Conservation (phyloP, 495 filamentous ascomycete species). For the Daldinia concentrica region DNA sequence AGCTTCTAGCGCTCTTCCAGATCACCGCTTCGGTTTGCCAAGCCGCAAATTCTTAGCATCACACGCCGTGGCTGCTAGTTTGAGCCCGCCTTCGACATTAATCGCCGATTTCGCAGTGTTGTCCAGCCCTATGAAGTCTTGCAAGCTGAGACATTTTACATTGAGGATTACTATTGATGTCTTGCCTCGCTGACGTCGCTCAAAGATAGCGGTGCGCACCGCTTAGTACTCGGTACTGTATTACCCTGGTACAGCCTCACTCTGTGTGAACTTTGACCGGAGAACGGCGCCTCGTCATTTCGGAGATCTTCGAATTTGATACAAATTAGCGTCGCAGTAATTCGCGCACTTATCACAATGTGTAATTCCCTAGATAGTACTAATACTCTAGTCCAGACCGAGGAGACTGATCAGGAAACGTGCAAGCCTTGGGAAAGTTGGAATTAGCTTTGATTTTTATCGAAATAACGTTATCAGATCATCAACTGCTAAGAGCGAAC, state of each 20-base stretch:
- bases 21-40: constrained; percentile 29
- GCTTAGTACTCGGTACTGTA: background rate
- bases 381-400: constrained; percentile 6
- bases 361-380: background rate
- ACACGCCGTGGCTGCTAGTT: background rate
- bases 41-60: constrained; percentile 7
- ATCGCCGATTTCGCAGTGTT: constrained; percentile 33
- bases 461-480: constrained; percentile 31
- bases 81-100: background rate
- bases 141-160: constrained; percentile 24
- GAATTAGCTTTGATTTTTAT: constrained; percentile 25
- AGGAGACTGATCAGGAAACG: constrained; percentile 10
- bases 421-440: constrained; percentile 16
- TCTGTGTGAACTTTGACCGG: constrained; percentile 3
- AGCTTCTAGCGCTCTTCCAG: constrained; percentile 46
- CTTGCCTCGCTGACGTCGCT: constrained; percentile 20
- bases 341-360: constrained; percentile 25
- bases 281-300: constrained; percentile 21
- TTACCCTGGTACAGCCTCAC: constrained; percentile 22
- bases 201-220: constrained; percentile 8
- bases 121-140: constrained; percentile 27
- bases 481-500: constrained; percentile 10
- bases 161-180: constrained; percentile 1
- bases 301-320: constrained; percentile 28
- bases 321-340: constrained; percentile 15